Base-by-base conservation (phyloP, 1,139 yeast species). In the Yamadazyma triangularis region DNA sequence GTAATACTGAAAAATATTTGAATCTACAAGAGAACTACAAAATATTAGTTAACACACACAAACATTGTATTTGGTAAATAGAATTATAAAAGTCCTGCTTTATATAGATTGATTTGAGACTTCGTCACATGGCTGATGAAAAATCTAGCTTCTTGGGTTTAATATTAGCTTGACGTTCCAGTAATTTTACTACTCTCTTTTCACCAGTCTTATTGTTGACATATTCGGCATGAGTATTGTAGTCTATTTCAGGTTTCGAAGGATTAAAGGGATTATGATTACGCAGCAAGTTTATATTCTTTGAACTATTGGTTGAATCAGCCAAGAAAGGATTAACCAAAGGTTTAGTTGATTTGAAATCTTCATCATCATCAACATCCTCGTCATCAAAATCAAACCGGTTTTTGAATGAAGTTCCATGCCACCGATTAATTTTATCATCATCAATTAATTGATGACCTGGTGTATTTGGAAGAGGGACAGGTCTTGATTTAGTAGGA, bases 91-190 rank as follows among this genome's bases (percentile, higher is more conserved):
- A 32, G 35, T 23, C 35, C 35, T 9, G 35, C 35, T 32, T 21
- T 28, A 26, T 16, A 7, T 13, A 10, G 13, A 10, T 10, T n/a
- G n/a, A n/a, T n/a, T n/a, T n/a, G n/a, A n/a, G n/a, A 18, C 6
- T 12, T 13, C 7, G 13, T 24, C 23, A 30, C 4, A 28, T 15
- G 19, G 32, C 38, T 14, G 37, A 27, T n/a, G 36, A 23, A 42
- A 64, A 64, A 37, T 58, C 61, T 46, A 67, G 56, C 39, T 58
- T 64, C 43, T 60, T 64, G 14, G 73, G 74, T 38, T 58, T 58
- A 27, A 65, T 57, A 28, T 51, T 53, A 38, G 51, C 52, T 38
- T 67, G 71, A 23, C 55, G 56, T 8, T 50, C 53, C 32, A 60
- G 47, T 28, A 68, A 48, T 33, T 56, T 51, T 16, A 63, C 58